A percentile compares a stretch with the other conserved stretches of the same genome.
These are phyloP conservation scores for Lablab purpureus DNA, from an alignment of 306 rosid genomes.

Conservation along the genomic window DNA sequence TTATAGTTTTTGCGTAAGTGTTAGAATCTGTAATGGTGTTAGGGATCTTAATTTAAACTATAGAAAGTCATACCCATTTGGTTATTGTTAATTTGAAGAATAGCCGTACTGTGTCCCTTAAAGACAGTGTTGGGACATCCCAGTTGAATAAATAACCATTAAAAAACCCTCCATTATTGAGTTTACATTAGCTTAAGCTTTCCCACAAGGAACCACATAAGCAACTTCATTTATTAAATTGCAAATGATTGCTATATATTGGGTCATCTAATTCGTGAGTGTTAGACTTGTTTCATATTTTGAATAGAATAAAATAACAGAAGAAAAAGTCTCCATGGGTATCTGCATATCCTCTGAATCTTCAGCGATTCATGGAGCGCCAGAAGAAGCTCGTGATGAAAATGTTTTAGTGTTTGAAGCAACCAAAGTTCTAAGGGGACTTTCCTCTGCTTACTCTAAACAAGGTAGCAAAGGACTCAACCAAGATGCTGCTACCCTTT, in stretches of 20 bases:
- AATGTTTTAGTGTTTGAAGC: conserved; percentile 42
- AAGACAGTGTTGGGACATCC: conserved; percentile 47
- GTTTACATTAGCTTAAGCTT: conserved; percentile 17
- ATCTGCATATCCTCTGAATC: conserved; percentile 61
- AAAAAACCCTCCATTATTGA: conserved; percentile 38
- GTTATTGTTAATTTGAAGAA: not conserved
- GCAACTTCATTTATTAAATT: not conserved
- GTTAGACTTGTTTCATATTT: not conserved
- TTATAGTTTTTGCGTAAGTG: not conserved
- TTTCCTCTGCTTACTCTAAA: conserved; percentile 54
- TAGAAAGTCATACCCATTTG: conserved; percentile 6
- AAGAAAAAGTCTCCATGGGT: conserved; percentile 52
- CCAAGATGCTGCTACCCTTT: conserved; percentile 70
- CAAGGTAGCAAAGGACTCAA: conserved; percentile 70
- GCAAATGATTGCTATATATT: conserved; percentile 26
- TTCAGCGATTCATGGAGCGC: conserved; percentile 49
- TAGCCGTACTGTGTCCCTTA: conserved; percentile 22
- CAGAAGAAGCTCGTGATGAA: conserved; percentile 45
- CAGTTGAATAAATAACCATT: conserved; percentile 21
- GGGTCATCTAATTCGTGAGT: not conserved
- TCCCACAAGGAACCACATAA: conserved; percentile 43
- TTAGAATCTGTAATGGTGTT: not conserved
- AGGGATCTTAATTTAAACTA: not conserved
- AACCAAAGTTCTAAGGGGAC: conserved; percentile 13
- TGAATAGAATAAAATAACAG: not conserved